Conservation (phyloP, 345 rosid species). For the Syzygium jambos region DNA sequence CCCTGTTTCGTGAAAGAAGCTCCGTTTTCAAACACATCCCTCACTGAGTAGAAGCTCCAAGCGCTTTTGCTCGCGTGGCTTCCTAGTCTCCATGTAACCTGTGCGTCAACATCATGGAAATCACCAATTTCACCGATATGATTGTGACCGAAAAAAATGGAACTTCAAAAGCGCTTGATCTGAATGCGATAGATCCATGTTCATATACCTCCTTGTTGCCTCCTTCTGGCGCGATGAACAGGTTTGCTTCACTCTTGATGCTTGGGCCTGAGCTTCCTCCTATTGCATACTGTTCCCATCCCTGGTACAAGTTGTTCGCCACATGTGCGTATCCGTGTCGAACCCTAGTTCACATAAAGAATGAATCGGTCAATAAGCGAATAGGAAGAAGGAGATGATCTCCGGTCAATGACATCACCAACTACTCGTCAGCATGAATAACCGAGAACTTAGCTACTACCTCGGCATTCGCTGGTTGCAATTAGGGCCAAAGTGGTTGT, state of each 20-base stretch:
- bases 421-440: neutral
- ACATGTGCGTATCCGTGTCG: constrained; percentile 72
- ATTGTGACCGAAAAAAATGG: neutral
- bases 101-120: neutral
- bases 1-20: constrained; percentile 47
- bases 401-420: neutral
- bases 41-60: constrained; percentile 54
- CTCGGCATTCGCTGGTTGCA: constrained; percentile 92
- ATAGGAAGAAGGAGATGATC: neutral
- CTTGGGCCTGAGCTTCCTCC: constrained; percentile 81
- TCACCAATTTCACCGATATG: neutral
- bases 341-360: constrained; percentile 21
- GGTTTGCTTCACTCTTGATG: constrained; percentile 69
- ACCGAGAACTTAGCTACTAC: neutral
- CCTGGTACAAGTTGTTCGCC: constrained; percentile 64
- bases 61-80: constrained; percentile 8
- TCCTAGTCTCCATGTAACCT: constrained; percentile 52
- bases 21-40: constrained; percentile 50
- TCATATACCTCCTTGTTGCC: constrained; percentile 36
- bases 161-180: neutral
- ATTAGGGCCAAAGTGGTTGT: constrained; percentile 78
- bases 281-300: constrained; percentile 77
- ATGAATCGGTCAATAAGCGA: neutral
- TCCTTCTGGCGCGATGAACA: constrained; percentile 46
- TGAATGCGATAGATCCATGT: neutral